A percentile compares a stretch with the other conserved stretches of the same genome.
phyloP scores from a whole-genome alignment of 768 basidiomycete genomes.

The Scleroderma bovista region DNA sequence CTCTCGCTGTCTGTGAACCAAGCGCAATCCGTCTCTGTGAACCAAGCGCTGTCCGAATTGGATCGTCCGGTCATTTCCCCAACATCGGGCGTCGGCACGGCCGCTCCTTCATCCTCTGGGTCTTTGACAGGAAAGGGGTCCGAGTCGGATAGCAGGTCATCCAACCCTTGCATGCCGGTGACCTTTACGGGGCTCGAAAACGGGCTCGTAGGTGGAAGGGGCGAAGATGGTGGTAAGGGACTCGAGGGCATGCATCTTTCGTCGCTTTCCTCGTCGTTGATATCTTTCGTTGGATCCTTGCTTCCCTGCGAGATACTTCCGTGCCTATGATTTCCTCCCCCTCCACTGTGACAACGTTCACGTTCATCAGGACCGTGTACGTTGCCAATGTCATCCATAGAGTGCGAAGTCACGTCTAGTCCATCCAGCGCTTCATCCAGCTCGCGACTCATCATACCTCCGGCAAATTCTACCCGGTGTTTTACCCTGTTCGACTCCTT shows the following conservation, averaged over 20 bases:
- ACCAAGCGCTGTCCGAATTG: conserved; percentile 18
- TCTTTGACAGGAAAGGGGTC: conserved; percentile 10
- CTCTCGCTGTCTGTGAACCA: conserved; percentile 24
- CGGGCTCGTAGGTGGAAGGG: conserved; percentile 52
- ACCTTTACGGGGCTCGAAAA: conserved; percentile 21
- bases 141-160: conserved; percentile 8
- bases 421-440: conserved; percentile 37
- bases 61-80: conserved; percentile 7
- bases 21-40: conserved; percentile 21
- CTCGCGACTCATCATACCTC: conserved; percentile 26
- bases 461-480: conserved; percentile 20
- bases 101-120: background rate
- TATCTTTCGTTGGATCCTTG: conserved; percentile 7
- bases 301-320: background rate
- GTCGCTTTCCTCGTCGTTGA: conserved; percentile 21
- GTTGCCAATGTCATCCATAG: conserved; percentile 37
- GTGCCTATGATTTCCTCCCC: background rate
- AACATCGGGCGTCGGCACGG: conserved; percentile 10
- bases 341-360: background rate
- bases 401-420: conserved; percentile 36
- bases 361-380: conserved; percentile 2
- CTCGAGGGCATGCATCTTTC: conserved; percentile 34
- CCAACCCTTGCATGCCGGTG: conserved; percentile 15
- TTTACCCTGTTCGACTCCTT: conserved; percentile 1
- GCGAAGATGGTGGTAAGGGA: conserved; percentile 59